Conservation (phyloP, 2,329 filamentous ascomycete genomes). For the Ilyonectria mors-panacis region DNA sequence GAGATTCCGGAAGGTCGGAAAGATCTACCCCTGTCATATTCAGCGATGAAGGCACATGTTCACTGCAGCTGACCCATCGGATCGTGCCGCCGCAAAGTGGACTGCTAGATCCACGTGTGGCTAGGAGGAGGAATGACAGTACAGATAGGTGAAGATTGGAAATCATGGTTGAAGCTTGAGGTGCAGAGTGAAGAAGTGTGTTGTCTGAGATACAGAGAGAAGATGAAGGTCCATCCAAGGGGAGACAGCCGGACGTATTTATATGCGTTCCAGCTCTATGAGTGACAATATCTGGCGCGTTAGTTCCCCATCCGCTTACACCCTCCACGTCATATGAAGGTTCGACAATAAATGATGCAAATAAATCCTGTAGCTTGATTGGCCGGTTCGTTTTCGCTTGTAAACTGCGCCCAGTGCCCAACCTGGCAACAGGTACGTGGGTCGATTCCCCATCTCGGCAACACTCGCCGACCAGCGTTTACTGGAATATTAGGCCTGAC, state of each 20-base stretch:
- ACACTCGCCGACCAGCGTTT: not conserved
- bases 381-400: not conserved
- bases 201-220: not conserved
- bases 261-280: not conserved
- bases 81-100: not conserved
- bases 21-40: not conserved
- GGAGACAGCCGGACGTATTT: not conserved
- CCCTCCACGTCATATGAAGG: not conserved
- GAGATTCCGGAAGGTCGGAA: not conserved
- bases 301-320: too few species aligned
- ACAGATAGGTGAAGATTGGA: not conserved
- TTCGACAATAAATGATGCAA: not conserved
- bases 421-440: not conserved
- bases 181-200: not conserved
- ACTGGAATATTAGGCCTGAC: too few species aligned
- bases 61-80: not conserved
- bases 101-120: not conserved
- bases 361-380: not conserved
- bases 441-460: not conserved
- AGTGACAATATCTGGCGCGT: too few species aligned
- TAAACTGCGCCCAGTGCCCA: not conserved
- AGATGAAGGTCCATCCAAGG: not conserved
- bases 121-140: not conserved
- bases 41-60: not conserved
- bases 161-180: not conserved